Evolutionary conservation across 768 basidiomycete genomes (phyloP), one percentile per base, ranked within the genome.

Genomic region (Boletus reticulatus): DNA sequence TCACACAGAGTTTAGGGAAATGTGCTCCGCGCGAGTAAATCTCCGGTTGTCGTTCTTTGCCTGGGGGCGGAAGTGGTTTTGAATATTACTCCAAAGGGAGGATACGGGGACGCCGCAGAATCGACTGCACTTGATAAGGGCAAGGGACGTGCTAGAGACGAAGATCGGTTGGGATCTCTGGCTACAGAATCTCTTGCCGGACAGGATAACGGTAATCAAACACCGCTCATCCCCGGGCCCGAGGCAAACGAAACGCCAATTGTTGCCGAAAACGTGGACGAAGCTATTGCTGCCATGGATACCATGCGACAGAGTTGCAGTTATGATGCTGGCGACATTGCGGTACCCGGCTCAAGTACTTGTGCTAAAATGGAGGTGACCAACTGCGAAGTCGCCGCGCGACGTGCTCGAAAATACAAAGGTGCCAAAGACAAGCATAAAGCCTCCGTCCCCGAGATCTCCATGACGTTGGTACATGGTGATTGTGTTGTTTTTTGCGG

Each of bases 401-500:
- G 31, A 27, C 44, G 43, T 19, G 41, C 8, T 36, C 59, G 51
- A 43, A 54, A 61, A 43, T 66, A 50, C 22, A 70, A 69, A 22
- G 46, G 39, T 48, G 24, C 13, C n/a, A 60, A 60, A 31, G 52
- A 58, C 48, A 68, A 58, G 57, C 57, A 3, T 46, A 61, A 64
- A 57, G 20, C 54, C 16, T 41, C 56, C 13, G 41, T 48, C 9
- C 63, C 62, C 14, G 50, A 61, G 43, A 63, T 71, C 20, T 62
- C 68, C 17, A 37, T 75, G 50, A 75, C 71, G 19, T 62, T 77
- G 38, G 68, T 75, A 9, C 76, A 78, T 52, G 75, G 77, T 0
- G 76, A 78, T 62, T 63, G 69, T 48, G 58, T 73, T 2, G 44
- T 77, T 38, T 63, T 77, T 7, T 59, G 9, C 3, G 76, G 77